These are phyloP conservation scores for Apiospora sp. DNA, from an alignment of 2,329 filamentous ascomycete species.

Conservation along the genomic window DNA sequence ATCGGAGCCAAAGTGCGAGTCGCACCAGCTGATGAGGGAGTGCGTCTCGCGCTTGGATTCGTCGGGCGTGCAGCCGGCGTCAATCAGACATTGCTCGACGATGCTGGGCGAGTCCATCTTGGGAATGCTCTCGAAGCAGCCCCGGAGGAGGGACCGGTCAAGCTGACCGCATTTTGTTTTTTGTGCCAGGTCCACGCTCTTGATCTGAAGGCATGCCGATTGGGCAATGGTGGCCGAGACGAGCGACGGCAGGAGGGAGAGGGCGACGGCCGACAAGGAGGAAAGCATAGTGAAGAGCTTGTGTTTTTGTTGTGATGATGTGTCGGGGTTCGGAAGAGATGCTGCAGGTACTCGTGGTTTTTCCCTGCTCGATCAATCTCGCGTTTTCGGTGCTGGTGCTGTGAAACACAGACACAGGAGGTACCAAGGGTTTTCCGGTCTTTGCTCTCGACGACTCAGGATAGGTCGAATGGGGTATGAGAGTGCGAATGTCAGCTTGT, in stretches of 20 bases:
- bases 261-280: conserved; percentile 23
- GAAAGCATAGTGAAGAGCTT: conserved; percentile 27
- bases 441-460: not conserved
- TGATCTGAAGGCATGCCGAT: conserved; percentile 50
- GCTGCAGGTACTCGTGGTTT: not conserved
- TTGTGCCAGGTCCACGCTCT: conserved; percentile 49
- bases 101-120: conserved; percentile 40
- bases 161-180: conserved; percentile 51
- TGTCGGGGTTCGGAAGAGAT: conserved; percentile 3
- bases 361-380: conserved; percentile 1
- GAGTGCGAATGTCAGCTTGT: not conserved
- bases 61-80: conserved; percentile 46
- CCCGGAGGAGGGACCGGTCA: conserved; percentile 48
- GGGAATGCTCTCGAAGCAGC: conserved; percentile 51
- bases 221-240: conserved; percentile 27
- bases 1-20: conserved; percentile 26
- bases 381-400: conserved; percentile 6
- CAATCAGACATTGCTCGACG: conserved; percentile 48
- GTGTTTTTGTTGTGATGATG: not conserved
- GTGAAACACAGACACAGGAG: conserved; percentile 12
- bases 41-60: conserved; percentile 46
- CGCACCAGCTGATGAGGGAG: conserved; percentile 45
- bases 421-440: not conserved
- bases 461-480: not conserved
- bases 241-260: conserved; percentile 29